phyloP scores from a whole-genome alignment of 169 alveolate genomes.

The Eimeria praecox region DNA sequence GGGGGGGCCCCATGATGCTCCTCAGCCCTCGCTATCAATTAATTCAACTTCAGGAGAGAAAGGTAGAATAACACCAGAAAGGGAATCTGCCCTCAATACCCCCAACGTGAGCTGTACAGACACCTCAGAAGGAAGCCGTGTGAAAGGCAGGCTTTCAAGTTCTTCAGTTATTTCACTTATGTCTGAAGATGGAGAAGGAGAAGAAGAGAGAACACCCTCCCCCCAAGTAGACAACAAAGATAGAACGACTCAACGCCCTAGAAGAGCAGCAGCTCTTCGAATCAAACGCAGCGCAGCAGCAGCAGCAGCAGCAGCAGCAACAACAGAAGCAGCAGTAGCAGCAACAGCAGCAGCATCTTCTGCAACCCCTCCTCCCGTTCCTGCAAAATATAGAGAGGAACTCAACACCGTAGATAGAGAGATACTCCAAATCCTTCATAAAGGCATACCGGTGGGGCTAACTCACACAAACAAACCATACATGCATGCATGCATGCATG shows the following conservation, averaged over 20 bases:
- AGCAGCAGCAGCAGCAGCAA: conserved; percentile 33
- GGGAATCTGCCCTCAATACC: not conserved
- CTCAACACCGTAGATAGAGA: not conserved
- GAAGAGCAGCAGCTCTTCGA: not conserved
- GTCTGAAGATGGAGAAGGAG: conserved; percentile 48
- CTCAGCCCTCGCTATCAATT: not conserved
- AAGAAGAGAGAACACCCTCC: not conserved
- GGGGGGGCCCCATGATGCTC: not conserved
- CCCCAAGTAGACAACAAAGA: not conserved
- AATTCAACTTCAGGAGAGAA: too few relatives aligned
- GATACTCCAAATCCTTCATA: not conserved
- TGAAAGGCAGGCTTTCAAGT: not conserved
- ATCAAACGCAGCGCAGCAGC: not conserved
- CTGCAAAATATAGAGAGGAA: conserved; percentile 31
- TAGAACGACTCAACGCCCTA: not conserved
- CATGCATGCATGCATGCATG: too few relatives aligned
- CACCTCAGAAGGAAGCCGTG: not conserved
- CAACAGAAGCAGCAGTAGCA: conserved; percentile 47
- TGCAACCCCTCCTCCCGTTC: conserved; percentile 43
- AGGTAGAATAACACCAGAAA: not conserved
- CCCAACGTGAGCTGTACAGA: not conserved
- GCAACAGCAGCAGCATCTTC: conserved; percentile 39
- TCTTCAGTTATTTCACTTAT: conserved; percentile 21
- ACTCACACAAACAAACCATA: not conserved
- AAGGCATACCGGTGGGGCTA: not conserved